These are phyloP conservation scores for Croton laevigatus DNA, from an alignment of 441 rosid species.

Conservation along the genomic window DNA sequence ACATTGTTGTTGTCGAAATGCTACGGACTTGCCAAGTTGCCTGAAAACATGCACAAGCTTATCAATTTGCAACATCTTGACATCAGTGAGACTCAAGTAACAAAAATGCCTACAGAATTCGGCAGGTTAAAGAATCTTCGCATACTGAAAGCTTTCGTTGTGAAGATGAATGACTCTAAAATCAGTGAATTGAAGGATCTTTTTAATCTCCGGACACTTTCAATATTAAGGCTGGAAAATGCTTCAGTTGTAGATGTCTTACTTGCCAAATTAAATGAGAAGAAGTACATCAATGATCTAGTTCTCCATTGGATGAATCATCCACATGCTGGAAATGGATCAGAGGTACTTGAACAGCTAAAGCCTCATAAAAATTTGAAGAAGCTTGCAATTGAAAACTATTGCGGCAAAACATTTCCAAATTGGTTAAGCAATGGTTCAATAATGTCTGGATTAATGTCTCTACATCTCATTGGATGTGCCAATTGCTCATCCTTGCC, in stretches of 20 bases:
- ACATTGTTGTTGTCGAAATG: conserved; percentile 34
- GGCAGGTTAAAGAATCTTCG: not conserved
- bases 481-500: conserved; percentile 14
- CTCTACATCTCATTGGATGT: not conserved
- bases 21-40: conserved; percentile 24
- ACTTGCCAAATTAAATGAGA: not conserved
- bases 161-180: not conserved
- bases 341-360: not conserved
- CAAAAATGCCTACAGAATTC: conserved; percentile 12
- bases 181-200: conserved; percentile 10
- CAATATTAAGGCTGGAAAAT: not conserved
- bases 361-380: conserved; percentile 14
- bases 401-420: not conserved
- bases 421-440: conserved; percentile 6
- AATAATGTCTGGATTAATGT: not conserved
- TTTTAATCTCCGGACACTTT: not conserved
- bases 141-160: not conserved
- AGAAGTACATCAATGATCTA: not conserved
- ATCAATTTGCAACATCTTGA: conserved; percentile 34
- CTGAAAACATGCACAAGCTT: conserved; percentile 29
- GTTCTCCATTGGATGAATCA: not conserved
- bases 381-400: not conserved
- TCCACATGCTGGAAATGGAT: not conserved
- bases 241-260: not conserved
- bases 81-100: conserved; percentile 23